Evolutionary conservation across 257 asterid species (phyloP).

Genomic region (Gentiana dahurica): DNA sequence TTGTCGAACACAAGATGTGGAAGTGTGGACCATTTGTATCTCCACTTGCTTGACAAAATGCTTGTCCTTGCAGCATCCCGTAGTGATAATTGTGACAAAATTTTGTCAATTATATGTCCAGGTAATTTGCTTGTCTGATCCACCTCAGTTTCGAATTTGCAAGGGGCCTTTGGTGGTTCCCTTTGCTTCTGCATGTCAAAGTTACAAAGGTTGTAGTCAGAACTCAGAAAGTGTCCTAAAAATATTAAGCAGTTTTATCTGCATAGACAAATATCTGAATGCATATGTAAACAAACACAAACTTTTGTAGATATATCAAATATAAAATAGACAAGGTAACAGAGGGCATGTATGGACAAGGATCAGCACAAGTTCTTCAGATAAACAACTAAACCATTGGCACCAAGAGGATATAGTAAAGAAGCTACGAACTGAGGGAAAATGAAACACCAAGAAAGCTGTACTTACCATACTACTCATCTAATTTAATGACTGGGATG

Average conservation of each 20-base stretch:
- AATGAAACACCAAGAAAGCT: background rate
- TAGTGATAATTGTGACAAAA: conserved; percentile 67
- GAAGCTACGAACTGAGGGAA: no score
- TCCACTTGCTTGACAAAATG: conserved; percentile 77
- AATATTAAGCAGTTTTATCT: background rate
- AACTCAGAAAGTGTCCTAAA: background rate
- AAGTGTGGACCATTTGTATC: conserved; percentile 87
- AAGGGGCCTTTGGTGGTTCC: conserved; percentile 44
- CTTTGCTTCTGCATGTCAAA: conserved; percentile 59
- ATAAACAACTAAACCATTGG: background rate
- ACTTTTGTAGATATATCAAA: background rate
- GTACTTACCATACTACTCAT: conserved; percentile 20
- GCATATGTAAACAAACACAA: background rate
- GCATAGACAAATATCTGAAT: background rate
- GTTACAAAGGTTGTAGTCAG: background rate
- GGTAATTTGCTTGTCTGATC: conserved; percentile 75
- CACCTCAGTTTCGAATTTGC: conserved; percentile 34
- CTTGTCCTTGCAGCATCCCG: conserved; percentile 87
- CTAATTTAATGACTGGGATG: background rate
- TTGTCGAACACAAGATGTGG: conserved; percentile 79
- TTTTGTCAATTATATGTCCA: conserved; percentile 66
- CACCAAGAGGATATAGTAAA: background rate
- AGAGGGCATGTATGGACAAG: background rate
- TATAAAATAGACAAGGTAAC: background rate
- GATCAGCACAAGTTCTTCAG: background rate